Evolutionary conservation across 2,329 filamentous ascomycete genomes (phyloP), one percentile per base, ranked within the genome.

Genomic region (Eurotiales sp.): DNA sequence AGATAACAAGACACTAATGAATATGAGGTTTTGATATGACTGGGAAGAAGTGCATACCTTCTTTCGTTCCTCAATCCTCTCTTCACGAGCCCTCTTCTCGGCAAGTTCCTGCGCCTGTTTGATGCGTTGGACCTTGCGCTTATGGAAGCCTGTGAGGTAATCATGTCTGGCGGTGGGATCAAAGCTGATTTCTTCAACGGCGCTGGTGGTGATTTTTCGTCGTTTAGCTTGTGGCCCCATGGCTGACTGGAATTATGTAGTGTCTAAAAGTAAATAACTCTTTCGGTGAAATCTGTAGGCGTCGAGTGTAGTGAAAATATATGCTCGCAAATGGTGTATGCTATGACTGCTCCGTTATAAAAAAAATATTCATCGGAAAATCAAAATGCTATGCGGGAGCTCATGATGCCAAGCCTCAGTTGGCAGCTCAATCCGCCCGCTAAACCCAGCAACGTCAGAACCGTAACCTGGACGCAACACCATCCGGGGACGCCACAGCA

Each of bases 71-170:
- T 80, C 75, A 52, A 91, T 80, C 65, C 80, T 88, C 67, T 96
- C 91, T 63, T 90, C 82, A 45, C 85, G 83, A 43, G 85, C 90
- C 65, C 81, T 84, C 70, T 89, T 86, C 41, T 82, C 84, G 3
- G 89, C 88, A 60, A 87, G 78, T 59, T 93, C 90, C 64, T 93
- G 87, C 1, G 92, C 92, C 69, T 85, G 78, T 74, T 95, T 95
- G 59, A 85, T 84, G 32, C 93, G 82, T 68, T 90, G 87, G 48
- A 88, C 74, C 71, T 96, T 97, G 70, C 93, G 86, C 78, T 97
- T 99, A 76, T 92, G 91, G 72, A 99, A 99, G 2, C 93, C 93
- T 0, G 90, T 96, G 52, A 99, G 78, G 66, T 88, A 99, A 64
- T 97, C 90, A 58, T 87, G 76, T 58, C 93, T 85, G 41, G 88